Evolutionary conservation across 352 stramenopile species (phyloP), one percentile per base, ranked within the genome.

Genomic region (Blastocystis sp.): DNA sequence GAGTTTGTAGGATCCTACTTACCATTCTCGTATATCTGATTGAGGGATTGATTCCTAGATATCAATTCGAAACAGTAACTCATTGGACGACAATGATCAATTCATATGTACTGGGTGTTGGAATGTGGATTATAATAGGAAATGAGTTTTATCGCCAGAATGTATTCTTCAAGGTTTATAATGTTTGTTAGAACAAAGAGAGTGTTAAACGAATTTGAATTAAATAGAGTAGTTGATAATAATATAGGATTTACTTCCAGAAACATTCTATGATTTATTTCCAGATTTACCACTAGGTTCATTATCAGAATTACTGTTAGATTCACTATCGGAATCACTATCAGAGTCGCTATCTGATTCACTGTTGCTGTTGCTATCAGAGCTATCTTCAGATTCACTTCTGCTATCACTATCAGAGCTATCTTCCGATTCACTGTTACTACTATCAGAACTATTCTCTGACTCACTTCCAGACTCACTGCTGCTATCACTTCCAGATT

Each of bases 101-200:
- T 55, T 65, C 39, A 13, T 78, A 65, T 39, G 56, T 88, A 7
- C 24, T 88, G 37, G 76, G 76, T 59, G 63, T 76, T 16, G 78
- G 78, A 11, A 79, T 79, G 66, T 89, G 78, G 78, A 18, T 89
- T 2, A 11, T 76, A 3, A 89, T 89, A 26, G 78, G 53, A 9
- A 89, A 89, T 37, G 45, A 76, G 9, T 89, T 89, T 39, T 64
- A 65, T 37, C 41, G 78, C 34, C 43, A 62, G 37, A 78, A 78
- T 7, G 18, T 79, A 13, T 89, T 89, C 45, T 79, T 89, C 30
- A 89, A 78, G 20, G 76, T 89, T n/a, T 85, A 0, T 20, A 9
- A 55, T 85, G 73, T 85, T 85, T 85, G 73, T 85, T 53, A 78
- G 13, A 89, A 89, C 75, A n/a, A 89, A 50, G 30, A 11, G 43